Conservation (phyloP, 192 early-diverging fungal species). For the Linnemannia zychae region DNA sequence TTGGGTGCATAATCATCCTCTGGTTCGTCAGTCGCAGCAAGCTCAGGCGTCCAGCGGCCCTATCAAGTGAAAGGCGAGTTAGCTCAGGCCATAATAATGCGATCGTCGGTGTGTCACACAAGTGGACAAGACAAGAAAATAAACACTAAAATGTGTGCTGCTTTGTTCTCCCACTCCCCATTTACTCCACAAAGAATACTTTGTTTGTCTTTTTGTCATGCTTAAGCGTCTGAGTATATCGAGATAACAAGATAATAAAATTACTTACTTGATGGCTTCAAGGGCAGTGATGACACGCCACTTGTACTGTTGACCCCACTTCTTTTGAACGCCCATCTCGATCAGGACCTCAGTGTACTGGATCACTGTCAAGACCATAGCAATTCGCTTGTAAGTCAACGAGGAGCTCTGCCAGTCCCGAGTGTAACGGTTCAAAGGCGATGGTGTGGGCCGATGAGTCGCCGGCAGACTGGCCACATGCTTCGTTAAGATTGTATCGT, state of each 20-base stretch:
- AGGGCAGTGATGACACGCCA: slow-evolving; percentile 74
- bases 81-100: neutral
- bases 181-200: neutral
- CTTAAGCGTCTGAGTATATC: neutral
- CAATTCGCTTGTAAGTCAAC: slow-evolving; percentile 65
- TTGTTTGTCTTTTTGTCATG: slow-evolving; percentile 9
- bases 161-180: neutral
- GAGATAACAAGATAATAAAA: slow-evolving; percentile 1
- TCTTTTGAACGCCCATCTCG: slow-evolving; percentile 84
- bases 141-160: slow-evolving; percentile 2
- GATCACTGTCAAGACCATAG: slow-evolving; percentile 76
- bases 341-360: slow-evolving; percentile 80
- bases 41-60: slow-evolving; percentile 54
- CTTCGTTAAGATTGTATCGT: slow-evolving; percentile 83
- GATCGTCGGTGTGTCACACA: slow-evolving; percentile 48
- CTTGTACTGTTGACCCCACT: slow-evolving; percentile 69
- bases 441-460: slow-evolving; percentile 58
- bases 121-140: slow-evolving; percentile 26
- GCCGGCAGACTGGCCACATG: slow-evolving; percentile 59
- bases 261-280: slow-evolving; percentile 76
- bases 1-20: slow-evolving; percentile 71
- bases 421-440: slow-evolving; percentile 82
- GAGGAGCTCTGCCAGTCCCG: slow-evolving; percentile 65
- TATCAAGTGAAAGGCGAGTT: neutral
- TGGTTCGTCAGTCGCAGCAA: slow-evolving; percentile 65